Percentiles rank a stretch among this genome's conserved stretches.
Evolutionary conservation across 2,329 filamentous ascomycete species (phyloP).

Genomic region (Arthrobotrys pseudoclavata): DNA sequence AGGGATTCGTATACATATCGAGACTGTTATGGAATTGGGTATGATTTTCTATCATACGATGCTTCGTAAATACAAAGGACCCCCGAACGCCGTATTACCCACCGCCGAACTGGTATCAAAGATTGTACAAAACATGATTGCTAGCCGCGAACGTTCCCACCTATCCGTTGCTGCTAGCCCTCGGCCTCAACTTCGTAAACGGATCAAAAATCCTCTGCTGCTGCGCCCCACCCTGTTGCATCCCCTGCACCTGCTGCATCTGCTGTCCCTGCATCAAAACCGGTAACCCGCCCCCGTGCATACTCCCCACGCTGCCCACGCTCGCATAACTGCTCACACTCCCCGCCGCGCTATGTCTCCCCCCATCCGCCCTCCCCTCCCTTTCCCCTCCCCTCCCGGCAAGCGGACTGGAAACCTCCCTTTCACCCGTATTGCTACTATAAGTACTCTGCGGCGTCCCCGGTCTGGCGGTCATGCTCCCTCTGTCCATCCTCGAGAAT

Average conservation of each 20-base stretch:
- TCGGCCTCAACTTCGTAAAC: slow-evolving; percentile 51
- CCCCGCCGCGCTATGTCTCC: slow-evolving; percentile 49
- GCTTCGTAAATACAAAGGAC: neutral
- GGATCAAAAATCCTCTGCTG: slow-evolving; percentile 41
- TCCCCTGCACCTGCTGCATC: slow-evolving; percentile 21
- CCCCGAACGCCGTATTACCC: neutral
- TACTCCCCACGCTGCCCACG: slow-evolving; percentile 38
- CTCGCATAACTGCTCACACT: slow-evolving; percentile 58
- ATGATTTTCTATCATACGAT: neutral
- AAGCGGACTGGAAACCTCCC: slow-evolving; percentile 13
- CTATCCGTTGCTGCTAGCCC: slow-evolving; percentile 54
- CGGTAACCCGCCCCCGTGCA: slow-evolving; percentile 41
- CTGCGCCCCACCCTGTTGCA: neutral
- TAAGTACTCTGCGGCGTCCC: slow-evolving; percentile 27
- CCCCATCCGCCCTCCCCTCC: slow-evolving; percentile 13
- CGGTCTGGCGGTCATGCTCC: slow-evolving; percentile 25
- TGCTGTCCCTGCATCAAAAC: slow-evolving; percentile 36
- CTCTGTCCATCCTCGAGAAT: slow-evolving; percentile 55
- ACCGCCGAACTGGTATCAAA: neutral
- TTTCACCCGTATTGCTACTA: slow-evolving; percentile 5
- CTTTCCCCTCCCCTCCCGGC: neutral
- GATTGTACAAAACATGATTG: neutral
- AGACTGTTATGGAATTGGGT: slow-evolving; percentile 22
- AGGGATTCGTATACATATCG: neutral
- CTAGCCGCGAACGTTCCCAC: neutral